These are phyloP conservation scores for Venturia aucupariae DNA, from an alignment of 2,329 filamentous ascomycete species.

Conservation along the genomic window DNA sequence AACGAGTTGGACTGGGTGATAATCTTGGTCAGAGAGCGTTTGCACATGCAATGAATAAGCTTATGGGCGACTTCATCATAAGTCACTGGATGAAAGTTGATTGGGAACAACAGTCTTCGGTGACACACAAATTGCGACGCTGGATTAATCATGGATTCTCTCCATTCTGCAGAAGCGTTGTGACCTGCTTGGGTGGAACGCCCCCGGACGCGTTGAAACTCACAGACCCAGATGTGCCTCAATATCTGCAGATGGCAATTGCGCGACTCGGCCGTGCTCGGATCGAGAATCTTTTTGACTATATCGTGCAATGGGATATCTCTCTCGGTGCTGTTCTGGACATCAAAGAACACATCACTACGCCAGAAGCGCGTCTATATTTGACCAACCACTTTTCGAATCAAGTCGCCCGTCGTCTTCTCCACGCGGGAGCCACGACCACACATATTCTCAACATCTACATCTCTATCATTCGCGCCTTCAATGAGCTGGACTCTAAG, in stretches of 20 bases:
- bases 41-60: conserved; percentile 58
- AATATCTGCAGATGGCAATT: conserved; percentile 62
- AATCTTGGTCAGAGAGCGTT: conserved; percentile 62
- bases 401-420: conserved; percentile 54
- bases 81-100: conserved; percentile 52
- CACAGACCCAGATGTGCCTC: conserved; percentile 36
- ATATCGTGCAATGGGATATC: conserved; percentile 64
- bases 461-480: conserved; percentile 68
- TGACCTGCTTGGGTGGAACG: conserved; percentile 45
- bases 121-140: conserved; percentile 49
- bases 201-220: conserved; percentile 19
- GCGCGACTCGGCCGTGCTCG: conserved; percentile 59
- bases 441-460: conserved; percentile 68
- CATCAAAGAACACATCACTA: conserved; percentile 58
- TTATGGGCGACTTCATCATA: conserved; percentile 55
- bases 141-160: conserved; percentile 63
- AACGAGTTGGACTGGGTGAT: conserved; percentile 58
- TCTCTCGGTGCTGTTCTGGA: conserved; percentile 66
- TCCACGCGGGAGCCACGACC: conserved; percentile 69
- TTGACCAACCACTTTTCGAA: conserved; percentile 61
- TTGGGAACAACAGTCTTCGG: conserved; percentile 47
- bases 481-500: conserved; percentile 65
- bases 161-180: conserved; percentile 41
- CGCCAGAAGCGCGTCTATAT: conserved; percentile 57
- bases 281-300: conserved; percentile 67